Evolutionary conservation across 75 land plant species (phyloP).

Genomic region (Picea sitchensis): DNA sequence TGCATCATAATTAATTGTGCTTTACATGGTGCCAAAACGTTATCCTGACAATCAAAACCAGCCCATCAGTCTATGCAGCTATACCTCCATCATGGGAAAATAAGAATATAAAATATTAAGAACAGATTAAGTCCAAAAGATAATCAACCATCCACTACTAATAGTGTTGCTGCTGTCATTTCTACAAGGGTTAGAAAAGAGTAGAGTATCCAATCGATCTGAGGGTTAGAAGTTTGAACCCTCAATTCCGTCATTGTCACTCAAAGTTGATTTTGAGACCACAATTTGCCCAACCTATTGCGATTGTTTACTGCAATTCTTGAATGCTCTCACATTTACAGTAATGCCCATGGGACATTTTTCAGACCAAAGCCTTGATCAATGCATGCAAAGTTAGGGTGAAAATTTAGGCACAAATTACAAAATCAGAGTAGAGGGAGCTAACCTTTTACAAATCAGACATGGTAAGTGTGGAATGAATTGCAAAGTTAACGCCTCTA

Average conservation of each 20-base stretch:
- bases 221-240: no score
- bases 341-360: neutral
- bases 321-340: neutral
- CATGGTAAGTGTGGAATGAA: constrained; percentile 59
- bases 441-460: constrained; percentile 65
- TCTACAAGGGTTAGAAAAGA: constrained; percentile 75
- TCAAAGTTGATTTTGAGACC: no score
- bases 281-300: neutral
- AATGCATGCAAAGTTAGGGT: neutral
- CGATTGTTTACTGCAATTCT: neutral
- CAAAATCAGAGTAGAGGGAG: neutral
- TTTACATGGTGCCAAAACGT: constrained; percentile 60
- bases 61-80: neutral
- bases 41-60: constrained; percentile 33
- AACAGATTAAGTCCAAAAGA: neutral
- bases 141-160: neutral
- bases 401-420: neutral
- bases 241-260: no score
- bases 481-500: constrained; percentile 67
- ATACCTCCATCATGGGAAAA: neutral
- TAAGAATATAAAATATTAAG: neutral
- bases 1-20: neutral
- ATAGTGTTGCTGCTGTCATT: constrained; percentile 36
- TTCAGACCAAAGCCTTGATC: no score
- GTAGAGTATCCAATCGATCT: constrained; percentile 63